Evolutionary conservation across 1,284 basidiomycete species (phyloP).

Genomic region (Hymenochaete sp.): DNA sequence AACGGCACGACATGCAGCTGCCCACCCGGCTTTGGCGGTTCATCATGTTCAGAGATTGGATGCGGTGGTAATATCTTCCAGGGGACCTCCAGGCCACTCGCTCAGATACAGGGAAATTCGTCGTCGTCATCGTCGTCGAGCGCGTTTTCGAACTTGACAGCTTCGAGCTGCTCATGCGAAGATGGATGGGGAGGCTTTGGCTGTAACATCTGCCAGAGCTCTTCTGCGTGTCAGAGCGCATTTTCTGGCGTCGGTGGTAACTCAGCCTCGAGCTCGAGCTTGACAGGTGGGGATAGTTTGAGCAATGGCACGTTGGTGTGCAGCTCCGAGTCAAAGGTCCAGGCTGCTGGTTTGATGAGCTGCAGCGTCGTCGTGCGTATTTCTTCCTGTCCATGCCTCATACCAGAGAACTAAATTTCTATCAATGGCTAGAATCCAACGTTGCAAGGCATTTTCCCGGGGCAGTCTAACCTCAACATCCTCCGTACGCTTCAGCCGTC

Average conservation of each 20-base stretch:
- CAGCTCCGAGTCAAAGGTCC: slow-evolving; percentile 52
- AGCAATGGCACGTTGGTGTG: slow-evolving; percentile 55
- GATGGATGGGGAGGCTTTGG: slow-evolving; percentile 67
- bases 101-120: slow-evolving; percentile 18
- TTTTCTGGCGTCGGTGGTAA: slow-evolving; percentile 36
- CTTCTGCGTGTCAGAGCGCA: slow-evolving; percentile 52
- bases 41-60: slow-evolving; percentile 57
- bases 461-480: slow-evolving; percentile 61
- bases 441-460: slow-evolving; percentile 64
- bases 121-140: too few species aligned
- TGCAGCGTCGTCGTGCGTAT: slow-evolving; percentile 62
- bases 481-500: slow-evolving; percentile 63
- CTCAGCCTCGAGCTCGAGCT: slow-evolving; percentile 13
- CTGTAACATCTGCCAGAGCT: slow-evolving; percentile 66
- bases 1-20: slow-evolving; percentile 58
- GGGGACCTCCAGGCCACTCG: slow-evolving; percentile 46
- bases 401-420: slow-evolving; percentile 1
- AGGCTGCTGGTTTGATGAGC: slow-evolving; percentile 61
- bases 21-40: slow-evolving; percentile 68
- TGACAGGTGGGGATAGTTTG: slow-evolving; percentile 20
- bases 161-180: slow-evolving; percentile 55
- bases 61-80: slow-evolving; percentile 79
- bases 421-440: slow-evolving; percentile 58
- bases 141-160: slow-evolving; percentile 54
- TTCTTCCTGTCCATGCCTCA: slow-evolving; percentile 17